Percentiles rank a stretch among this genome's conserved stretches.
phyloP scores from a whole-genome alignment of 2,329 filamentous ascomycete genomes.

The Aspergillus tanneri region DNA sequence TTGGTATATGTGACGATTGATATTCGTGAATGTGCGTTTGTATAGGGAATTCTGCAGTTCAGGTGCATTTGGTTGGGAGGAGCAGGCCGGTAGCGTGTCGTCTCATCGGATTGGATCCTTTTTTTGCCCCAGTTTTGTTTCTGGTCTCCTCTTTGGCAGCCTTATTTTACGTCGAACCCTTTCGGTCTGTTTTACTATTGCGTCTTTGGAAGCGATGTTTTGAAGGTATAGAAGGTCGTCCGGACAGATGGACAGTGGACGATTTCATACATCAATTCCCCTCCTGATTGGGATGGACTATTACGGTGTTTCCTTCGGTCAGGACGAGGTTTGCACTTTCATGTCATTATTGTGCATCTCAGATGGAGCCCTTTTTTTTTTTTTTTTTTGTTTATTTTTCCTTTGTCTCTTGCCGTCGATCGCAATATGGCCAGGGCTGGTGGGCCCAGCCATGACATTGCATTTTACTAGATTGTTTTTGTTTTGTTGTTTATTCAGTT shows the following conservation, averaged over 20 bases:
- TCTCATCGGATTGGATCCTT: slow-evolving; percentile 31
- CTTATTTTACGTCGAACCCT: slow-evolving; percentile 20
- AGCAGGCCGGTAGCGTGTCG: slow-evolving; percentile 45
- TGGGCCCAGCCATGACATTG: slow-evolving; percentile 22
- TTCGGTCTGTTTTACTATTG: slow-evolving; percentile 27
- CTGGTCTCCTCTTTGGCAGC: slow-evolving; percentile 19
- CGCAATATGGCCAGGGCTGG: slow-evolving; percentile 15
- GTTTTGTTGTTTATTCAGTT: slow-evolving; percentile 18
- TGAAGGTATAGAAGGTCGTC: slow-evolving; percentile 25
- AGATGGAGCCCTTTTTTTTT: slow-evolving; percentile 12
- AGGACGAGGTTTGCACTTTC: slow-evolving; percentile 3
- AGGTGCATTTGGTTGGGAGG: slow-evolving; percentile 46
- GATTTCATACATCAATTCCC: slow-evolving; percentile 20
- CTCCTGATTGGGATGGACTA: neutral
- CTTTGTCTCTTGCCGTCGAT: slow-evolving; percentile 9
- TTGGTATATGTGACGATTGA: slow-evolving; percentile 41
- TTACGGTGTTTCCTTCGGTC: neutral
- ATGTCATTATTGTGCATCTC: slow-evolving; percentile 6
- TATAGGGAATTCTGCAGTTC: slow-evolving; percentile 46
- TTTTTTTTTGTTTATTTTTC: neutral
- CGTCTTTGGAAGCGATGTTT: slow-evolving; percentile 27
- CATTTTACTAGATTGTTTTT: slow-evolving; percentile 22
- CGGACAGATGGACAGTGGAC: slow-evolving; percentile 19
- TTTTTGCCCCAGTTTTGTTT: slow-evolving; percentile 21
- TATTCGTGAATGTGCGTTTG: slow-evolving; percentile 43